Evolutionary conservation across 345 rosid species (phyloP).

Genomic region (Pistacia integerrima): DNA sequence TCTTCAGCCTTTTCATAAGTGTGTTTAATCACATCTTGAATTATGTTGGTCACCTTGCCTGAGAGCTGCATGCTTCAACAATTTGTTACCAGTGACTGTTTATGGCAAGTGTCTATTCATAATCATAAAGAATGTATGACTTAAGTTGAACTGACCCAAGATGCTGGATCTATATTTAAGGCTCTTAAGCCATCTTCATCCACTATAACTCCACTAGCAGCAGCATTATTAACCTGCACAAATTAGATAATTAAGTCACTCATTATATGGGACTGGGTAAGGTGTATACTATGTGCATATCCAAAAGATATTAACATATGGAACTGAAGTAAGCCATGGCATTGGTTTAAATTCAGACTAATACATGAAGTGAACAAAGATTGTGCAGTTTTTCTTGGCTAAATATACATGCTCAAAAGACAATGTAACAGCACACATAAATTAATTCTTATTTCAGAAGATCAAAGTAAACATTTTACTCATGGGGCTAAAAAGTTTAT

Average conservation of each 20-base stretch:
- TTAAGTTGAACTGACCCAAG: constrained; percentile 38
- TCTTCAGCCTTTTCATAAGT: constrained; percentile 42
- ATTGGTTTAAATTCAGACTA: too few species aligned
- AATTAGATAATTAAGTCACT: neutral
- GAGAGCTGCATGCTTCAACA: constrained; percentile 35
- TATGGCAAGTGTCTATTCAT: neutral
- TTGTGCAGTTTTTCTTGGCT: too few species aligned
- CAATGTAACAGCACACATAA: too few species aligned
- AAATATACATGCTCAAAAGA: too few species aligned
- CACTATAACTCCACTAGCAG: constrained; percentile 36
- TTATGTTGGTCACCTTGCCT: constrained; percentile 30
- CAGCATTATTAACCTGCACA: constrained; percentile 60
- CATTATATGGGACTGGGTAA: neutral
- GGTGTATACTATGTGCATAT: too few species aligned
- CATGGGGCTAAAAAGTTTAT: too few species aligned
- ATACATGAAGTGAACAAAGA: too few species aligned
- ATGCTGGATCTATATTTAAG: constrained; percentile 40
- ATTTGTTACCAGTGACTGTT: neutral
- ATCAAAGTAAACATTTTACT: too few species aligned
- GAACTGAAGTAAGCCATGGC: too few species aligned
- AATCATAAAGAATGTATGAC: neutral
- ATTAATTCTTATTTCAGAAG: too few species aligned
- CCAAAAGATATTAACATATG: too few species aligned
- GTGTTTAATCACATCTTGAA: constrained; percentile 36
- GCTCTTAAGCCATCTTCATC: constrained; percentile 48